phyloP scores from a whole-genome alignment of 768 basidiomycete species.

The Leccinum variicolor region DNA sequence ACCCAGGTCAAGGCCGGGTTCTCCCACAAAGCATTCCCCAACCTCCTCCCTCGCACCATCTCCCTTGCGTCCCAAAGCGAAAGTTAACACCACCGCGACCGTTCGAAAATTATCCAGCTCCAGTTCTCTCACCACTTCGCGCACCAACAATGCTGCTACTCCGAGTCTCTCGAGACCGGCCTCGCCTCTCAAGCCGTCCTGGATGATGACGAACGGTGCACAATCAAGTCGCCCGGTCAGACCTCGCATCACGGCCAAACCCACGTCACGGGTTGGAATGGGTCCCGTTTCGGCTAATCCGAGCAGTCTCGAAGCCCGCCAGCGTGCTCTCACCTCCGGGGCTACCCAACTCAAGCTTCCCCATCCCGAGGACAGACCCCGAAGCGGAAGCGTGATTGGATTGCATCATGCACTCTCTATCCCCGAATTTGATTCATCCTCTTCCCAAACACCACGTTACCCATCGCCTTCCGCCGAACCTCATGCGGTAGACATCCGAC shows the following conservation, averaged over 20 bases:
- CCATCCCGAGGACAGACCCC: slow-evolving; percentile 31
- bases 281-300: slow-evolving; percentile 7
- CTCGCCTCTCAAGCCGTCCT: slow-evolving; percentile 38
- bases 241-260: slow-evolving; percentile 28
- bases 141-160: slow-evolving; percentile 33
- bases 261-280: slow-evolving; percentile 25
- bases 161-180: slow-evolving; percentile 39
- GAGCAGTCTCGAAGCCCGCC: slow-evolving; percentile 26
- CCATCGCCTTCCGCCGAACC: slow-evolving; percentile 16
- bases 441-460: slow-evolving; percentile 13
- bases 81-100: slow-evolving; percentile 56
- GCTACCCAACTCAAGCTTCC: slow-evolving; percentile 25
- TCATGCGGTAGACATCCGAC: slow-evolving; percentile 7
- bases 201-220: slow-evolving; percentile 31
- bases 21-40: slow-evolving; percentile 41
- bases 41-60: slow-evolving; percentile 26
- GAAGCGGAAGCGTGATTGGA: slow-evolving; percentile 26
- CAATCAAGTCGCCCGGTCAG: slow-evolving; percentile 25
- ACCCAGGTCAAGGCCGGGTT: slow-evolving; percentile 43
- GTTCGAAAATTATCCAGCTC: slow-evolving; percentile 26
- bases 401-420: slow-evolving; percentile 27
- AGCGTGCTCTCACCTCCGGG: slow-evolving; percentile 28
- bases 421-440: slow-evolving; percentile 16
- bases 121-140: slow-evolving; percentile 14
- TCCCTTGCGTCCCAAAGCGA: slow-evolving; percentile 50